These are phyloP conservation scores for Haberlea rhodopensis DNA, from an alignment of 257 asterid genomes.

Conservation along the genomic window DNA sequence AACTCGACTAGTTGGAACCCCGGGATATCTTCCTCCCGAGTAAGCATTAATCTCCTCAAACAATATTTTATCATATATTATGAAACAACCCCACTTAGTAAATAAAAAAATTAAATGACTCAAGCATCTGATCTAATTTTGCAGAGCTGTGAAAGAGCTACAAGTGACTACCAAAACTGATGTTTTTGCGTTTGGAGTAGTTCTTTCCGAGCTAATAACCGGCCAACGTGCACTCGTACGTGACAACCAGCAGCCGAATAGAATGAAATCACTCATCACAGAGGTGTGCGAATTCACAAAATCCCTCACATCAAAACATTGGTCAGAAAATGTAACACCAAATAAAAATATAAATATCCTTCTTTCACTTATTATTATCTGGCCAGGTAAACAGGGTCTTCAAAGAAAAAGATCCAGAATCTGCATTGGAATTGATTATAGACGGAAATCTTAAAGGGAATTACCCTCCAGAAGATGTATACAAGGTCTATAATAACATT, in stretches of 20 bases:
- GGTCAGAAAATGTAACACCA: background rate
- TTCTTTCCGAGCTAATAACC: constrained; percentile 76
- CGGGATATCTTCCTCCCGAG: constrained; percentile 96
- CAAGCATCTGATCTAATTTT: constrained; percentile 7
- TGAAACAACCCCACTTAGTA: background rate
- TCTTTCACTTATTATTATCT: constrained; percentile 9
- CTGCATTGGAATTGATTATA: constrained; percentile 46
- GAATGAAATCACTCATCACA: constrained; percentile 77
- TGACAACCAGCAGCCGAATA: constrained; percentile 50
- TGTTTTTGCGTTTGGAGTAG: constrained; percentile 85
- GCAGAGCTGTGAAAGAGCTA: constrained; percentile 78
- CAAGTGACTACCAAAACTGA: constrained; percentile 85
- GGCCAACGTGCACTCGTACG: constrained; percentile 83
- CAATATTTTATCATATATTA: background rate
- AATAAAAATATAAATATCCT: background rate
- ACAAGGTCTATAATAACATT: constrained; percentile 44
- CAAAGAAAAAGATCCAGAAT: constrained; percentile 50
- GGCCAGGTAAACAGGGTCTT: constrained; percentile 54
- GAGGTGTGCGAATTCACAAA: constrained; percentile 44
- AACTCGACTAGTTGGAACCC: constrained; percentile 82
- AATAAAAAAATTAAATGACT: background rate
- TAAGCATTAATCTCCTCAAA: constrained; percentile 29
- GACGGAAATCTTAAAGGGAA: constrained; percentile 58
- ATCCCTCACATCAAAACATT: background rate
- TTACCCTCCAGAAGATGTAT: constrained; percentile 60